phyloP scores from a whole-genome alignment of 2,329 filamentous ascomycete genomes.

The Ophiostoma perfectum region DNA sequence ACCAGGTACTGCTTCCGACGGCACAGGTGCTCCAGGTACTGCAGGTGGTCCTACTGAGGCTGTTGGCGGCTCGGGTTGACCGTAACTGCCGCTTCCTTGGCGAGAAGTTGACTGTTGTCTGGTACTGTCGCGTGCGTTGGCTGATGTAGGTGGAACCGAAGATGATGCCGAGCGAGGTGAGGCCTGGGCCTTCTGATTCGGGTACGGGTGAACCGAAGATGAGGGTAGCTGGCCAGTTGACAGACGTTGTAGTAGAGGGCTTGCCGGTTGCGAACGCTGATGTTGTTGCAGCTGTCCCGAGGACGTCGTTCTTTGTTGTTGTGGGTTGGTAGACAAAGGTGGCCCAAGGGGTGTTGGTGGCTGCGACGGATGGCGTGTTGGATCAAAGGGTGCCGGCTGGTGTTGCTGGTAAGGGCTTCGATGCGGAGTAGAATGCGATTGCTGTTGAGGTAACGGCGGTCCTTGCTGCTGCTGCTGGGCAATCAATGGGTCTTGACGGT shows the following conservation, averaged over 20 bases:
- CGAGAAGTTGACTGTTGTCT: constrained; percentile 25
- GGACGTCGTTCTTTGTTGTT: constrained; percentile 7
- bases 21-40: background rate
- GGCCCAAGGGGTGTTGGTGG: constrained; percentile 5
- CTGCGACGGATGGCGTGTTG: constrained; percentile 5
- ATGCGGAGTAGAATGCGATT: background rate
- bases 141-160: constrained; percentile 1
- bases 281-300: constrained; percentile 8
- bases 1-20: background rate
- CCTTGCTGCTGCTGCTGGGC: constrained; percentile 2
- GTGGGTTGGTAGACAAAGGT: constrained; percentile 15
- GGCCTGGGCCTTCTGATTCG: constrained; percentile 19
- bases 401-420: background rate
- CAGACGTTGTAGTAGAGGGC: constrained; percentile 54
- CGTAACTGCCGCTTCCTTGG: constrained; percentile 20
- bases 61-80: constrained; percentile 40
- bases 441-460: constrained; percentile 3
- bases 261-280: constrained; percentile 47
- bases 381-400: constrained; percentile 1
- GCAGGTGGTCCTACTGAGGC: constrained; percentile 23
- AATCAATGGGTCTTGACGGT: background rate
- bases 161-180: constrained; percentile 34
- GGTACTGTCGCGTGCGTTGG: constrained; percentile 12
- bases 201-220: background rate
- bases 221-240: constrained; percentile 27